A percentile compares a stretch with the other conserved stretches of the same genome.
Conservation (phyloP, 2,329 filamentous ascomycete species). For the Trichoderma breve region DNA sequence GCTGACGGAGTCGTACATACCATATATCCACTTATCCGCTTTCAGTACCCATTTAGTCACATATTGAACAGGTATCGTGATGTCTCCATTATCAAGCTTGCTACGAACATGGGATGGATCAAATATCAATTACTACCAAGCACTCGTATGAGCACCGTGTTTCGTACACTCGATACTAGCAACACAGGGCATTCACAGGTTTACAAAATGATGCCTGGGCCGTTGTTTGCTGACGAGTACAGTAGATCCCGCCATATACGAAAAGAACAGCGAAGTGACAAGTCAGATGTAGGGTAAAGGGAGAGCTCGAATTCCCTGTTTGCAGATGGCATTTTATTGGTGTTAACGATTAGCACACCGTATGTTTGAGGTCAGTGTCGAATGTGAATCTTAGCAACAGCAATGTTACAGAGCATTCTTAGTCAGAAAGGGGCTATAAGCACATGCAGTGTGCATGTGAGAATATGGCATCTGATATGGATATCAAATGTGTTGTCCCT, state of each 20-base stretch:
- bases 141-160: neutral
- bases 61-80: neutral
- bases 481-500: neutral
- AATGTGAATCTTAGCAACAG: neutral
- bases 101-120: neutral
- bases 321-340: neutral
- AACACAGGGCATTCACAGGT: neutral
- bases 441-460: neutral
- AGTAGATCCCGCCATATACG: neutral
- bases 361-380: neutral
- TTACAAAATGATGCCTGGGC: neutral
- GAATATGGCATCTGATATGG: neutral
- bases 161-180: neutral
- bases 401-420: neutral
- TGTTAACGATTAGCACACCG: neutral
- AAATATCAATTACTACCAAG: neutral
- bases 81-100: neutral
- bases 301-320: neutral
- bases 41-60: neutral
- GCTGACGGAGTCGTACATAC: neutral
- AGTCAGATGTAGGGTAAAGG: neutral
- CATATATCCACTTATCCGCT: constrained; percentile 7
- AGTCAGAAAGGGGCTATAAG: neutral
- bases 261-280: neutral
- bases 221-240: neutral